Evolutionary conservation across 2,329 filamentous ascomycete genomes (phyloP).

Genomic region (Aspergillus ochraceoroseus): DNA sequence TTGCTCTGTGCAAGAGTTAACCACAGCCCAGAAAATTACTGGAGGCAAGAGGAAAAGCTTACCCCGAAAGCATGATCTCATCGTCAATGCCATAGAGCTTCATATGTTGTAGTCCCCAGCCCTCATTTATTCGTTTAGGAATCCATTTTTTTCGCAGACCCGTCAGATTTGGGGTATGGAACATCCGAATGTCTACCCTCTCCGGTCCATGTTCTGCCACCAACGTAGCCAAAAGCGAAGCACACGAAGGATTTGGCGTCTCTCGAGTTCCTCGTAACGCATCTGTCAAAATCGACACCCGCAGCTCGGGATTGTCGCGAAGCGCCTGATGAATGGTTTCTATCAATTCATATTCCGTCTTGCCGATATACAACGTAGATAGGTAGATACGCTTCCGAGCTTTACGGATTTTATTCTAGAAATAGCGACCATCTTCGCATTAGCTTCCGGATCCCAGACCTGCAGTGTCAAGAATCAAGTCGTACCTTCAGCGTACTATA

Average conservation of each 20-base stretch:
- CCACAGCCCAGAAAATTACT: neutral
- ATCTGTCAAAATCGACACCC: constrained; percentile 85
- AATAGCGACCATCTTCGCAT: constrained; percentile 6
- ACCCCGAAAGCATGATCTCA: constrained; percentile 90
- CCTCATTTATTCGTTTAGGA: constrained; percentile 89
- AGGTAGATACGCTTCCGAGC: constrained; percentile 80
- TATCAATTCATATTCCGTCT: constrained; percentile 84
- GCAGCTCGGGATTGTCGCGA: constrained; percentile 66
- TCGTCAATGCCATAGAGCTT: constrained; percentile 96
- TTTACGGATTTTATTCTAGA: constrained; percentile 69
- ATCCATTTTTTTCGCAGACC: constrained; percentile 78
- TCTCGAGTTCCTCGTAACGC: constrained; percentile 87
- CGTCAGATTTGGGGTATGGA: constrained; percentile 92
- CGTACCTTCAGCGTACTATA: constrained; percentile 81
- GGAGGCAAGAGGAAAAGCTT: too few relatives aligned
- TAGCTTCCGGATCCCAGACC: neutral
- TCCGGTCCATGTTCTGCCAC: constrained; percentile 75
- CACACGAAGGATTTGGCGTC: constrained; percentile 76
- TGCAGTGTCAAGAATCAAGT: neutral
- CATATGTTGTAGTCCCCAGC: constrained; percentile 98
- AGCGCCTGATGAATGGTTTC: constrained; percentile 71
- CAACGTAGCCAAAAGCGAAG: constrained; percentile 80
- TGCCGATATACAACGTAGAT: constrained; percentile 95
- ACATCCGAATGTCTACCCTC: constrained; percentile 91
- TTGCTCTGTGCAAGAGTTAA: constrained; percentile 54